Evolutionary conservation across 345 rosid genomes (phyloP), one percentile per base, ranked within the genome.

Genomic region (Populus euphratica): DNA sequence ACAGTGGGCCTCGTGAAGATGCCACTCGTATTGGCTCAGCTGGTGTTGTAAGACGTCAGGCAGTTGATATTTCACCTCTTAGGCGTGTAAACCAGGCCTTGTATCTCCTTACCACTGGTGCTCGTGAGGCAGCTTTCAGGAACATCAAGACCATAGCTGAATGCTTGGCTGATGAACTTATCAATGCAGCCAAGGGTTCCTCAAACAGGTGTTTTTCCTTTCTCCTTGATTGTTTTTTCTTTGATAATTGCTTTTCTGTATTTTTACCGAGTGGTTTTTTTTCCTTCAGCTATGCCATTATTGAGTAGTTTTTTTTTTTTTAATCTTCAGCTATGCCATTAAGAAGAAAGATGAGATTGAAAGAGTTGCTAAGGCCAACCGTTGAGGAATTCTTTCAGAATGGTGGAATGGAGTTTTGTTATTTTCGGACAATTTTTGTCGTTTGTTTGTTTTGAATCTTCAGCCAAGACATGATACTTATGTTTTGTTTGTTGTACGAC

Each of bases 291-390:
- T 95, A 92, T 80, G 99, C 99, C 18, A 92, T 95, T 70, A 95
- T 33, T 33, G 36, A 33, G 36, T 33, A 33, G 36, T 33, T 33
- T 33, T 33, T 33, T 33, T 33, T 33, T 4, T 31, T 2, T 31
- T 2, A 2, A 33, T 33, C 36, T 33, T 33, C 84, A 87, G 90
- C 82, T 95, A 95, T 80, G 99, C 99, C 21, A 95, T 95, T 70
- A 95, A 95, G 91, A 95, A 95, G 88, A 95, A 95, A 79, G 98
- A 95, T 76, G 99, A 93, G 83, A 90, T 95, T 27, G 99, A 95
- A 79, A 89, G 99, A 88, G 99, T 95, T 85, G 99, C 99, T 1
- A 95, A 95, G 89, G 99, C 98, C 38, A 95, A 95, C 68, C 99
- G 99, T 88, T 95, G 76, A 92, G 70, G 17, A 41, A 23, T 36